Evolutionary conservation across 176 grass and related monocot species (phyloP).

Genomic region (Canna indica): DNA sequence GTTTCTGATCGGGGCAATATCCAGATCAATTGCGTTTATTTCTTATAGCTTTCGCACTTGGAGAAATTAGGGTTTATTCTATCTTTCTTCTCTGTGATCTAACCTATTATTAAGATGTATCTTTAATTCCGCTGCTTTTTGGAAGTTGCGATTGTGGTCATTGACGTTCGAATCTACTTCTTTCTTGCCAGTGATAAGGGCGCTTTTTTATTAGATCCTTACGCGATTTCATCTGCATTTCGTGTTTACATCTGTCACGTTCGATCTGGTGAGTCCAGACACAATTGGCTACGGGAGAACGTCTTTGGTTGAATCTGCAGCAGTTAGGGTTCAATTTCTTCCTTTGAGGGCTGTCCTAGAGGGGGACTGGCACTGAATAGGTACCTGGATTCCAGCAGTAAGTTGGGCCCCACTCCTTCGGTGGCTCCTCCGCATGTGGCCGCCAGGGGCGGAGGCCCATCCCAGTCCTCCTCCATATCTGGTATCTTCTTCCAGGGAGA

Average conservation of each 20-base stretch:
- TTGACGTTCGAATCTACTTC: background rate
- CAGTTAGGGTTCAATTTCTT: slow-evolving; percentile 2
- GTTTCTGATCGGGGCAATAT: background rate
- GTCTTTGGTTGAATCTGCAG: background rate
- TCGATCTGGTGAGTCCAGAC: background rate
- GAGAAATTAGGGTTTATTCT: slow-evolving; percentile 8
- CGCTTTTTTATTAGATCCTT: background rate
- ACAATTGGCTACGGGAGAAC: background rate
- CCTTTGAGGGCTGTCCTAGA: background rate
- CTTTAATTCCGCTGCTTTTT: background rate
- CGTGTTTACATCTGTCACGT: background rate
- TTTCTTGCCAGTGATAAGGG: background rate
- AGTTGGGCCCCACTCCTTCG: background rate
- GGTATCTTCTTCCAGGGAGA: slow-evolving; percentile 28
- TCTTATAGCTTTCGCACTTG: background rate
- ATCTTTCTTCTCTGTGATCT: background rate
- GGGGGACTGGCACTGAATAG: background rate
- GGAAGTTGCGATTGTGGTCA: background rate
- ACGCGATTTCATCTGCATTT: slow-evolving; percentile 1
- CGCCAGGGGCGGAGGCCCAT: background rate
- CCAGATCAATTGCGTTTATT: background rate
- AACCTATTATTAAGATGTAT: background rate
- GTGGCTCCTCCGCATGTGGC: slow-evolving; percentile 1
- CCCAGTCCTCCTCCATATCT: slow-evolving; percentile 3
- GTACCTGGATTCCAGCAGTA: slow-evolving; percentile 1